Percentiles rank a stretch among this genome's conserved stretches.
These are phyloP conservation scores for Yamadazyma siamensis DNA, from an alignment of 1,139 yeast genomes.

Conservation along the genomic window DNA sequence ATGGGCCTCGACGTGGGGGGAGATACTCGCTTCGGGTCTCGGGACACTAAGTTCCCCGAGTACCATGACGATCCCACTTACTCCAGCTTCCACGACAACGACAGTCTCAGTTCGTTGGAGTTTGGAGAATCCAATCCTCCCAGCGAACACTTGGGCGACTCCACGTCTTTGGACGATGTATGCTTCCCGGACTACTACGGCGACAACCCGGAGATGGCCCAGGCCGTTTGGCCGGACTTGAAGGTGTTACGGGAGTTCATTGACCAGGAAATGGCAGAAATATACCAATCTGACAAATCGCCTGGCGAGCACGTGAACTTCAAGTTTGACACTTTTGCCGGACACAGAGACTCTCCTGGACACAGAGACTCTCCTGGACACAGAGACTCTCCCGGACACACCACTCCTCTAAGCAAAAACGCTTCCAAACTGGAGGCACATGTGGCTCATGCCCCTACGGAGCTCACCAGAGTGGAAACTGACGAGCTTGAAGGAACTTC, in stretches of 20 bases:
- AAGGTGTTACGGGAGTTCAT: constrained; percentile 72
- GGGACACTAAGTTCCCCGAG: background rate
- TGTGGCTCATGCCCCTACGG: too few relatives aligned
- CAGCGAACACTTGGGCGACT: constrained; percentile 66
- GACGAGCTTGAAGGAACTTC: constrained; percentile 43
- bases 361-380: too few relatives aligned
- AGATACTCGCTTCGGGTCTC: too few relatives aligned
- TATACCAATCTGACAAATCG: background rate
- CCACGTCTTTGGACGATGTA: constrained; percentile 81
- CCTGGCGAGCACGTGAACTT: constrained; percentile 8
- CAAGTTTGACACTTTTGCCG: constrained; percentile 1
- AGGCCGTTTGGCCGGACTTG: constrained; percentile 74
- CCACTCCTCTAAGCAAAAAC: background rate
- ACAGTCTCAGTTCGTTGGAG: constrained; percentile 32
- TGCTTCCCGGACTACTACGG: constrained; percentile 63
- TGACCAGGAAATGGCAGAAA: constrained; percentile 56
- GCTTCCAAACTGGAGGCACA: too few relatives aligned
- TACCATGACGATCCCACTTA: constrained; percentile 3
- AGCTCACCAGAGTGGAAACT: constrained; percentile 3
- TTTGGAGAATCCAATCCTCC: constrained; percentile 66
- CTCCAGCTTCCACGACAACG: constrained; percentile 16
- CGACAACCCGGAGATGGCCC: constrained; percentile 18
- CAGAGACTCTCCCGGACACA: too few relatives aligned
- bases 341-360: too few relatives aligned
- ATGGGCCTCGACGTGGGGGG: too few relatives aligned